Evolutionary conservation across 257 asterid genomes (phyloP), one percentile per base, ranked within the genome.

Genomic region (Solanum sejunctum): DNA sequence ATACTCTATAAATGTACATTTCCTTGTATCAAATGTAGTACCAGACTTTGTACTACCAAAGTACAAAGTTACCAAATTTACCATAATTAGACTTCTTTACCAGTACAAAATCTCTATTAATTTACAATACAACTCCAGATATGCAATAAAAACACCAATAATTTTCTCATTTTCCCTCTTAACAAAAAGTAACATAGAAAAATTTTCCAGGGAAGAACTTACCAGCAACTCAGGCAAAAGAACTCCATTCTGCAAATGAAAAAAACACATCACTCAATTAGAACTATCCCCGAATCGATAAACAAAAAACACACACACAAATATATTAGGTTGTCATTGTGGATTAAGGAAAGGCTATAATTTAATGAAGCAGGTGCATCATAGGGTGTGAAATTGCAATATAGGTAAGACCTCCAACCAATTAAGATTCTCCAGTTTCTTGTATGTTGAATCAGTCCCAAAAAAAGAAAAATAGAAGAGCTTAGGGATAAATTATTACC

Each of bases 191-290:
- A 0, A 10, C 66, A 78, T 10, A 52, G 49, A 52, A 2, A 26
- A 15, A 3, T 26, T 8, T 52, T 28, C 18, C 36, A 28, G 10
- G 20, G 13, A 54, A 52, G 0, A 70, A 90, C 98, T 90, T 87
- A 96, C 99, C 92, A 96, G 91, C 67, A 96, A 90, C 71, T 94
- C 98, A 75, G 99, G 99, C 90, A 96, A 86, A 4, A 85, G 89
- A 32, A 91, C 92, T n/a, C 90, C 98, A 80, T 93, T 88, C 99
- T 96, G 96, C 90, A 84, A 82, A 66, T 1, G 18, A 54, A 36
- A 86, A 82, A 88, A 83, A 49, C 80, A 52, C 12, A 84, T 78
- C 64, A 70, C 23, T 9, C 5, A 26, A 51, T 77, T 77, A 78
- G 64, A 52, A 52, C 66, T 15, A 36, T 28, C 1, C 0, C 23